A percentile compares a stretch with the other conserved stretches of the same genome.
These are phyloP conservation scores for Nicotiana obtusifolia DNA, from an alignment of 257 asterid species.

Conservation along the genomic window DNA sequence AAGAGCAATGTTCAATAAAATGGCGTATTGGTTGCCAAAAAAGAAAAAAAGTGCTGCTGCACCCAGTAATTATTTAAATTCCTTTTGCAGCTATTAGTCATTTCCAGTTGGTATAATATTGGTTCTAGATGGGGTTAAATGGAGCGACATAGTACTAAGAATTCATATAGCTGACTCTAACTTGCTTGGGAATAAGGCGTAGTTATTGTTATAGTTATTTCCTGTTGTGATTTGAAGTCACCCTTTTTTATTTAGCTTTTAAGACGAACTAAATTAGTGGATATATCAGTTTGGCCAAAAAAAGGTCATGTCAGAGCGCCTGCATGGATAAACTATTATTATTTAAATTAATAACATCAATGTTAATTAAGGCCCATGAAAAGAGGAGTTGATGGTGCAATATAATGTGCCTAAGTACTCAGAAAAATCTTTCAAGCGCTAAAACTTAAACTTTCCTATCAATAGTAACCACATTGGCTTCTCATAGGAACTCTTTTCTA, in stretches of 20 bases:
- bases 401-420: background rate
- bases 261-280: background rate
- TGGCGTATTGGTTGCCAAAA: background rate
- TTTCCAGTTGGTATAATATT: background rate
- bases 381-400: background rate
- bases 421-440: background rate
- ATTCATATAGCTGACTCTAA: too few species aligned
- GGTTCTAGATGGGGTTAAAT: too few species aligned
- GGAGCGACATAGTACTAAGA: too few species aligned
- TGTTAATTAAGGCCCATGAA: background rate
- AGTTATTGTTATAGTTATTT: background rate
- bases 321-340: background rate
- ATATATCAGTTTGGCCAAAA: background rate
- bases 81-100: background rate
- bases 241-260: background rate
- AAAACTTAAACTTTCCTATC: background rate
- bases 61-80: background rate
- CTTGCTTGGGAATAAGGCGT: too few species aligned
- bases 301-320: background rate
- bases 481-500: background rate
- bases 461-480: background rate
- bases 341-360: background rate
- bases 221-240: background rate
- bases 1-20: background rate
- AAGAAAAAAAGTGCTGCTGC: background rate